Evolutionary conservation across 2,329 filamentous ascomycete genomes (phyloP).

Genomic region (Ophiostoma himal-ulmi): DNA sequence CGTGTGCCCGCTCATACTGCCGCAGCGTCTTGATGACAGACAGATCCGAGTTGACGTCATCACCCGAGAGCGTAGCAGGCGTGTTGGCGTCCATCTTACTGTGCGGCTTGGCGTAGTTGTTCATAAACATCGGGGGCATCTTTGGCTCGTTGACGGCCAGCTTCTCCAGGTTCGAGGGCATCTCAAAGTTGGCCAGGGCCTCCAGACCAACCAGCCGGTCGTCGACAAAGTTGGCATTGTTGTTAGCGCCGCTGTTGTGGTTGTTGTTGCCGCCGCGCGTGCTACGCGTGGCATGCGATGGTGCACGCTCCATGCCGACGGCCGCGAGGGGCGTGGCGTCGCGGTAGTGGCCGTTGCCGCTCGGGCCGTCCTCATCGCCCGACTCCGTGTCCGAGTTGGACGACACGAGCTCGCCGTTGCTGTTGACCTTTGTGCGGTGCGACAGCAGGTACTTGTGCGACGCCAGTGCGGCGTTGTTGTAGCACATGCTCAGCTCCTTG

Average conservation of each 20-base stretch:
- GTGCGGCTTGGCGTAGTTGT: constrained; percentile 55
- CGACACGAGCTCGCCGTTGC: constrained; percentile 45
- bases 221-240: constrained; percentile 45
- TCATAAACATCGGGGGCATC: constrained; percentile 52
- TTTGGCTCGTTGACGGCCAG: constrained; percentile 52
- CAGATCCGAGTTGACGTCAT: constrained; percentile 51
- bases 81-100: constrained; percentile 52
- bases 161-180: constrained; percentile 53
- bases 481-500: constrained; percentile 61
- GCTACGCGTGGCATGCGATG: constrained; percentile 59
- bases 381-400: constrained; percentile 51
- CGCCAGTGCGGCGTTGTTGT: constrained; percentile 57
- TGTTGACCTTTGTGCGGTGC: constrained; percentile 46
- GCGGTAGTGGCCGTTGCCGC: constrained; percentile 39
- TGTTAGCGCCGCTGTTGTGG: constrained; percentile 36
- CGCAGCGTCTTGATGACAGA: constrained; percentile 54
- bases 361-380: constrained; percentile 46
- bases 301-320: constrained; percentile 57
- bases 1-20: constrained; percentile 50
- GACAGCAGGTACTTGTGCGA: constrained; percentile 57
- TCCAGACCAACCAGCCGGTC: constrained; percentile 56
- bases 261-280: constrained; percentile 49
- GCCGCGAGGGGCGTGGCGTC: constrained; percentile 29
- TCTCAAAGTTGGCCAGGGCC: constrained; percentile 53
- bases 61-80: constrained; percentile 44